A percentile compares a stretch with the other conserved stretches of the same genome.
These are phyloP conservation scores for Umbelopsis sp. DNA, from an alignment of 371 early-diverging fungal species.

Conservation along the genomic window DNA sequence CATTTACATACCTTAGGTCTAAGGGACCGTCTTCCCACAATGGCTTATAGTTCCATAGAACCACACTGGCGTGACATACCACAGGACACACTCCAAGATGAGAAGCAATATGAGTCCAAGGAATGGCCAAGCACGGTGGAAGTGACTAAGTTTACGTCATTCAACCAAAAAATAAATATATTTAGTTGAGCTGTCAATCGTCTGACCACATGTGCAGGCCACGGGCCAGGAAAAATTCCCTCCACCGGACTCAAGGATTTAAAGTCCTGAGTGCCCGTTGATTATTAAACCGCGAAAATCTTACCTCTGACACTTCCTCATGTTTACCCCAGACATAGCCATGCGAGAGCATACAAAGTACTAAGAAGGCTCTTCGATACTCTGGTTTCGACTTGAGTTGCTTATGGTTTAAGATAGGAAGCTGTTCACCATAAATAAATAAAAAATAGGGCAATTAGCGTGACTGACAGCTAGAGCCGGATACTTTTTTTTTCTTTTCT, in stretches of 20 bases:
- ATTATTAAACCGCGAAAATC: background rate
- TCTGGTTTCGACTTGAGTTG: constrained; percentile 64
- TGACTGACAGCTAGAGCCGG: too few relatives aligned
- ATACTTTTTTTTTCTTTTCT: too few relatives aligned
- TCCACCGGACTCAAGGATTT: background rate
- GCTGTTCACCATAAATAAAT: constrained; percentile 43
- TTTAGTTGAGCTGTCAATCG: constrained; percentile 18
- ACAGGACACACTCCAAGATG: constrained; percentile 87
- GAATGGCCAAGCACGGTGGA: constrained; percentile 82
- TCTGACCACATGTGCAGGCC: background rate
- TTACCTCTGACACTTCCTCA: constrained; percentile 75
- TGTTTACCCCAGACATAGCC: constrained; percentile 92
- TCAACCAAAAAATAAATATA: constrained; percentile 19
- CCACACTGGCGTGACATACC: constrained; percentile 85
- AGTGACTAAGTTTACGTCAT: constrained; percentile 53
- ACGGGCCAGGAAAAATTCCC: background rate
- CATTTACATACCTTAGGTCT: constrained; percentile 61
- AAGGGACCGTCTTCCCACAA: constrained; percentile 76
- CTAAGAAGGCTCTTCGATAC: constrained; percentile 84
- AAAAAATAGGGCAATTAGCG: background rate
- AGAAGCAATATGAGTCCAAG: constrained; percentile 83
- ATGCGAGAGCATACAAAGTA: constrained; percentile 88
- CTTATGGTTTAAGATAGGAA: constrained; percentile 75
- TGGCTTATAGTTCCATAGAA: constrained; percentile 88
- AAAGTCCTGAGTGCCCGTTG: background rate